A percentile compares a stretch with the other conserved stretches of the same genome.
Conservation (phyloP, 805 yeast genomes). For the Candida insectalens region DNA sequence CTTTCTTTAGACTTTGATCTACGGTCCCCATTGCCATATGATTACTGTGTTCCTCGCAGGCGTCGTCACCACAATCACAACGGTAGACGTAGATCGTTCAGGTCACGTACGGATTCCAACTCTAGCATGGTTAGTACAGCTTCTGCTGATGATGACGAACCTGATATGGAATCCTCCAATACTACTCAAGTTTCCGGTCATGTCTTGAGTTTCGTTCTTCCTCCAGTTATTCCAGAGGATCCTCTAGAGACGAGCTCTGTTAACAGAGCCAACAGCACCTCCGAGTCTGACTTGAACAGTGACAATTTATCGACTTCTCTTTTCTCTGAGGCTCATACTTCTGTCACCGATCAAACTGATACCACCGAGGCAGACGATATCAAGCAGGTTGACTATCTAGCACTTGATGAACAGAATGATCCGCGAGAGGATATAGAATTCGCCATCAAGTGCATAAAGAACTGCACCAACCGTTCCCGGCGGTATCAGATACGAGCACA, state of each 20-base stretch:
- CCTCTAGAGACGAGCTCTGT: too few species aligned
- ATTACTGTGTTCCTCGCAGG: slow-evolving; percentile 23
- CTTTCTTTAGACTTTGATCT: slow-evolving; percentile 23
- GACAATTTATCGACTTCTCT: too few species aligned
- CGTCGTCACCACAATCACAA: slow-evolving; percentile 2
- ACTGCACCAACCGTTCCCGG: slow-evolving; percentile 11
- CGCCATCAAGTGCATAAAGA: slow-evolving; percentile 20
- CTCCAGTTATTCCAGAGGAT: too few species aligned
- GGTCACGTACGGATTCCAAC: neutral
- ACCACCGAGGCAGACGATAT: slow-evolving; percentile 7
- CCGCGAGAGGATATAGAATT: slow-evolving; percentile 20
- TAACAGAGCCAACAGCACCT: too few species aligned
- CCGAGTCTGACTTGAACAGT: too few species aligned
- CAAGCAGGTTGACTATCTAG: too few species aligned
- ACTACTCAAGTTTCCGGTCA: neutral
- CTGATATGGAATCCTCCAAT: neutral
- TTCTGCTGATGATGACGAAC: neutral
- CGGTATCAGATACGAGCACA: neutral
- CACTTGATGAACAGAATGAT: too few species aligned
- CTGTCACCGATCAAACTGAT: slow-evolving; percentile 5
- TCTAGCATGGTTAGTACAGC: neutral
- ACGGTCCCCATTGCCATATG: slow-evolving; percentile 16
- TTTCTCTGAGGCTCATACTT: too few species aligned
- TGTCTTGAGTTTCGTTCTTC: too few species aligned
- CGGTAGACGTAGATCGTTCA: neutral